Conservation (phyloP, 148 eudicot genomes). For the Camellia lanceoleosa region DNA sequence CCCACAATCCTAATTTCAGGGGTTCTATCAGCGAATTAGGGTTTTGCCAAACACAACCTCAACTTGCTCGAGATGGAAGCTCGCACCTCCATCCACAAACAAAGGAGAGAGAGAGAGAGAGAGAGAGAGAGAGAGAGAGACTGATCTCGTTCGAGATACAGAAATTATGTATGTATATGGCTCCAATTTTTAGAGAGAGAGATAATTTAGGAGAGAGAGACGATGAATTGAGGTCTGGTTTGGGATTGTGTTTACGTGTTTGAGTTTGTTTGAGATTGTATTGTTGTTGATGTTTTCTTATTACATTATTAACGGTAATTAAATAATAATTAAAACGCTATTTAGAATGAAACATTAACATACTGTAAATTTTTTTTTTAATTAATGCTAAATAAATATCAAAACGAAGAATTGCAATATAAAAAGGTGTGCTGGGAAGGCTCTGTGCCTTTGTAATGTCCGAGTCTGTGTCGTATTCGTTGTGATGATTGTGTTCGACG, state of each 20-base stretch:
- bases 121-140: not conserved
- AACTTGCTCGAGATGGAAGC: constrained; percentile 22
- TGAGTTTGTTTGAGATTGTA: not conserved
- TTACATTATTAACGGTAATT: not conserved
- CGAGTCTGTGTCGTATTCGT: no score
- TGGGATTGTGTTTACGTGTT: not conserved
- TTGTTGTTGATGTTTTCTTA: not conserved
- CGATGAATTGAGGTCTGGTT: not conserved
- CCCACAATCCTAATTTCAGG: not conserved
- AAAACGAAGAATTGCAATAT: no score
- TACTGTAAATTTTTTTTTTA: no score
- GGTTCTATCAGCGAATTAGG: not conserved
- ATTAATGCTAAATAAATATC: no score
- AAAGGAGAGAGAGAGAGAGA: not conserved
- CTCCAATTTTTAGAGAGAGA: not conserved
- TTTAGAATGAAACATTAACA: no score
- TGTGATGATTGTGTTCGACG: no score
- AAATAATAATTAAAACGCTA: not conserved
- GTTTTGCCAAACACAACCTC: not conserved
- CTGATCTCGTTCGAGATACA: no score
- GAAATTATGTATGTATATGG: no score
- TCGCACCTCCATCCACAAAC: constrained; percentile 34
- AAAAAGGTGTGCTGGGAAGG: no score
- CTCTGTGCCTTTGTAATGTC: no score
- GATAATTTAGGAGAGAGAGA: not conserved